Base-by-base conservation (phyloP, 768 basidiomycete species). In the Lactarius hatsudake region DNA sequence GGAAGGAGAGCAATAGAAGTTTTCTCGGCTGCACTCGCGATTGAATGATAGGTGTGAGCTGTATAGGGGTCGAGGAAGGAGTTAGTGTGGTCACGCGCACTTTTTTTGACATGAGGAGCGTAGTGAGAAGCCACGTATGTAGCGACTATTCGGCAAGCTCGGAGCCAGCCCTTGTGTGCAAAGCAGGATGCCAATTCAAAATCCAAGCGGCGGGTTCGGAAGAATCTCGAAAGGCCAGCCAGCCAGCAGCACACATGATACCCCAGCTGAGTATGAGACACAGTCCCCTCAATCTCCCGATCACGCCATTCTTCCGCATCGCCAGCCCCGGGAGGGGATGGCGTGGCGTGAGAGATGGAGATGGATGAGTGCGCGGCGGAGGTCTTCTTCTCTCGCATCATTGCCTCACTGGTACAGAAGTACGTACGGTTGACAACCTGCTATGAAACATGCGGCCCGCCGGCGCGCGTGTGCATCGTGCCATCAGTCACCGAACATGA, bases 1-100 rank as follows among this genome's bases (percentile, higher is more conserved):
- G 10, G 91, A 94, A 59, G 90, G 89, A 38, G 81, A 84, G 74
- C 80, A 83, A 76, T 82, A 81, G 75, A 67, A 48, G 28, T 57
- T 32, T 32, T 34, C 17, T n/a, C 38, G 26, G 69, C 15, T 59
- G 45, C 28, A 17, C 42, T 28, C 5, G 26, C 38, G 54, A 36
- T 38, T 54, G 61, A 43, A 48, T 42, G 56, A 57, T 67, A 48
- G 51, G 36, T 38, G 34, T 9, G 34, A 28, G 26, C 34, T 34
- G 60, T 61, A 51, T 57, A 15, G 36, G 34, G n/a, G 38, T 28
- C n/a, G 23, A 23, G n/a, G 48, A 42, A 18, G 36, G 26, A 28
- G 30, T 59, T 48, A 23, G 26, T 36, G 34, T 32, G 12, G 5
- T 38, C 43, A 62, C 34, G 18, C 51, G 60, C 54, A 36, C 51